These are phyloP conservation scores for Gynochthodes officinalis DNA, from an alignment of 257 asterid genomes.

Conservation along the genomic window DNA sequence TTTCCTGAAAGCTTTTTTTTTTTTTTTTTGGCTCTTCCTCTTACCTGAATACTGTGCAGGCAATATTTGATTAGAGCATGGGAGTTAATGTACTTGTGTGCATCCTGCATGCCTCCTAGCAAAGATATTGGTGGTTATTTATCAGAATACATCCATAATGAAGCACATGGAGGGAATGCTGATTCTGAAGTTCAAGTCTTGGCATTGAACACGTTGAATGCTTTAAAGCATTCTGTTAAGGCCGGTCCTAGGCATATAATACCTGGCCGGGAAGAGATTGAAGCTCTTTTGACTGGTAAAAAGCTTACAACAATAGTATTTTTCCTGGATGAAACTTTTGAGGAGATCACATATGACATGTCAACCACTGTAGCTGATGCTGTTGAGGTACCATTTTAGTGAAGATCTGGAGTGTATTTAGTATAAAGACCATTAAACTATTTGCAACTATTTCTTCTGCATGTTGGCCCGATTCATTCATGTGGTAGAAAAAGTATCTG, in stretches of 20 bases:
- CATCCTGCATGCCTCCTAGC: conserved; percentile 98
- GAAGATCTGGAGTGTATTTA: background rate
- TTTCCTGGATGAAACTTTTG: conserved; percentile 98
- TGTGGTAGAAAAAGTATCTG: background rate
- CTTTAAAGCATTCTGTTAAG: conserved; percentile 83
- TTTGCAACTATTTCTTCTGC: background rate
- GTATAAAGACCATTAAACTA: background rate
- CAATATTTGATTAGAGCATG: conserved; percentile 72
- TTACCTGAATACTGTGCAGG: conserved; percentile 39
- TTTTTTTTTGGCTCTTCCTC: conserved; percentile 3
- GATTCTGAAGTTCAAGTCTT: conserved; percentile 84
- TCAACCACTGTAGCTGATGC: conserved; percentile 93
- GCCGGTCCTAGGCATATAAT: conserved; percentile 89
- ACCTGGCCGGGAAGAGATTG: conserved; percentile 96
- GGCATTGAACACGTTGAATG: conserved; percentile 82
- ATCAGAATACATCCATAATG: conserved; percentile 75
- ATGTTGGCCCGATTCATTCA: background rate
- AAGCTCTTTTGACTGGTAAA: conserved; percentile 86
- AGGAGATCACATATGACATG: conserved; percentile 96
- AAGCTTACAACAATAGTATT: conserved; percentile 93
- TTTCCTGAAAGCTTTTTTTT: too few relatives aligned
- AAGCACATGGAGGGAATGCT: conserved; percentile 56
- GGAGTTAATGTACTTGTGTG: conserved; percentile 93
- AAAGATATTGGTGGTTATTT: conserved; percentile 92
- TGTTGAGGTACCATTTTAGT: conserved; percentile 66